phyloP scores from a whole-genome alignment of 2,329 filamentous ascomycete genomes.

The Ophiocordyceps australis region DNA sequence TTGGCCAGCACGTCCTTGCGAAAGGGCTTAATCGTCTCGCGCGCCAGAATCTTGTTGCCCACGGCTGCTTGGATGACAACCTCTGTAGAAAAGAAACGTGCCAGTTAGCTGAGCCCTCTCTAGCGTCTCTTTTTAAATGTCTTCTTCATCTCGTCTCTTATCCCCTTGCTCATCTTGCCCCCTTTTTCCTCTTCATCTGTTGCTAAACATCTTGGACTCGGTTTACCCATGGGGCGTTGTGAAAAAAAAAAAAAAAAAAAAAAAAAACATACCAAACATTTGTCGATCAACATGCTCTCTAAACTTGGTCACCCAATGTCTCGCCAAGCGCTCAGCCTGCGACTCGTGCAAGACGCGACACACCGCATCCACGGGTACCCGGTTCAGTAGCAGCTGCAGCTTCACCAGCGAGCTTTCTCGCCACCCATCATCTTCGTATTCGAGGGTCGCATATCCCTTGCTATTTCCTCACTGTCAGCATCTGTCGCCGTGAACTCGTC shows the following conservation, averaged over 20 bases:
- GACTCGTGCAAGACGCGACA: conserved; percentile 74
- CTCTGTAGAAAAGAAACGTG: conserved; percentile 31
- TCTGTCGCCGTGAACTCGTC: no score
- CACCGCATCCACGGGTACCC: conserved; percentile 81
- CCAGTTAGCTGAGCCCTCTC: not conserved
- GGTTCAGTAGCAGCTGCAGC: conserved; percentile 86
- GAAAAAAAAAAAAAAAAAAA: no score
- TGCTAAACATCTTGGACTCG: no score
- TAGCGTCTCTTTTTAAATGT: not conserved
- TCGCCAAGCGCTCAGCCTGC: conserved; percentile 64
- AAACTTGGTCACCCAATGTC: conserved; percentile 86
- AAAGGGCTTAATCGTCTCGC: conserved; percentile 93
- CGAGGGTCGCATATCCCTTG: conserved; percentile 87
- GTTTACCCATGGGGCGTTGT: no score
- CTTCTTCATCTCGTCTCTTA: no score
- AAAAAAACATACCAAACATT: conserved; percentile 47
- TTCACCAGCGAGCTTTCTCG: conserved; percentile 66
- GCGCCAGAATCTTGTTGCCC: conserved; percentile 65
- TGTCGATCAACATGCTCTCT: conserved; percentile 93
- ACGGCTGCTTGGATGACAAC: conserved; percentile 85
- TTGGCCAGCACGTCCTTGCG: conserved; percentile 89
- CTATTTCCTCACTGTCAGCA: conserved; percentile 9
- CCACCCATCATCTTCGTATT: conserved; percentile 94
- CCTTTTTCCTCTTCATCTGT: not conserved
- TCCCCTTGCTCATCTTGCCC: no score